Percentiles rank a stretch among this genome's conserved stretches.
Evolutionary conservation across 2,329 filamentous ascomycete species (phyloP).

Genomic region (Madurella fahalii): DNA sequence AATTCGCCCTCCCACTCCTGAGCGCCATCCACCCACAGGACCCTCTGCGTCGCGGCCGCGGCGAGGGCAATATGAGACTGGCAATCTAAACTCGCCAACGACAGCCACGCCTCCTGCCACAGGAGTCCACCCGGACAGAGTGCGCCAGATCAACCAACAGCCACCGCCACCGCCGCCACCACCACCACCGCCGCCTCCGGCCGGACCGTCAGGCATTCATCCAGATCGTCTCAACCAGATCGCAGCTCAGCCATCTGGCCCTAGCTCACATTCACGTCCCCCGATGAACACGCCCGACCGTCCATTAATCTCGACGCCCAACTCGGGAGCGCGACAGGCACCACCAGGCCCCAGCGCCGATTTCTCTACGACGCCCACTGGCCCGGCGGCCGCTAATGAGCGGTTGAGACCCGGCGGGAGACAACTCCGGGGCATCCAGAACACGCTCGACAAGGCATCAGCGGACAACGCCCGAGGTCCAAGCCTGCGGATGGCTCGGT

Average conservation of each 20-base stretch:
- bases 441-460: constrained; percentile 48
- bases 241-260: constrained; percentile 28
- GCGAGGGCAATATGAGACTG: constrained; percentile 40
- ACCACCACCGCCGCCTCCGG: constrained; percentile 16
- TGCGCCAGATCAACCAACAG: constrained; percentile 35
- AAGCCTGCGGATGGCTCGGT: constrained; percentile 16
- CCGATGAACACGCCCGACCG: constrained; percentile 29
- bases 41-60: constrained; percentile 48
- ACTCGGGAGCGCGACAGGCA: constrained; percentile 28
- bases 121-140: constrained; percentile 41
- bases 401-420: constrained; percentile 40
- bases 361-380: constrained; percentile 27
- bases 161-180: constrained; percentile 20
- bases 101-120: constrained; percentile 17
- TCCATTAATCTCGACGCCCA: constrained; percentile 17
- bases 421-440: constrained; percentile 58
- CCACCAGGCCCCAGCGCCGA: constrained; percentile 29
- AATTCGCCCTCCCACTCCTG: constrained; percentile 42
- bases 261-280: constrained; percentile 19
- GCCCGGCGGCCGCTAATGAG: constrained; percentile 35
- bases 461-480: constrained; percentile 29
- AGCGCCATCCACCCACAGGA: constrained; percentile 51
- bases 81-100: constrained; percentile 23
- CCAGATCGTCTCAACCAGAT: constrained; percentile 50
- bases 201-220: constrained; percentile 39